Evolutionary conservation across 176 grass and related monocot species (phyloP), one percentile per base, ranked within the genome.

Genomic region (Phoenix roebelenii): DNA sequence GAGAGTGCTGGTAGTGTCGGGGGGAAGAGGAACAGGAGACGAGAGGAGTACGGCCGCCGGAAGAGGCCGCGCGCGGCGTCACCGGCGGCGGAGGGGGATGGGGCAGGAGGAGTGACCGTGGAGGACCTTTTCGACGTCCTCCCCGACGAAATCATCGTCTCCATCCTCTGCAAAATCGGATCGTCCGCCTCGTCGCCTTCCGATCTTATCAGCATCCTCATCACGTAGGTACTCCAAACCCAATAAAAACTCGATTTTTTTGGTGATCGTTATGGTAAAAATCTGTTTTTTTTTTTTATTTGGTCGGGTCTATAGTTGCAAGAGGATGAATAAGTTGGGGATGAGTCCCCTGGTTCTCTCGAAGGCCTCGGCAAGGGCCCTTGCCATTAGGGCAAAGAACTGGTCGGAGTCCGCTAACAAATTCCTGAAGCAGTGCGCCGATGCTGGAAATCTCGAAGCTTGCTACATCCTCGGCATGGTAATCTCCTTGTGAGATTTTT

Each of bases 401-500:
- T 93, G 83, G 83, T 84, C 89, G 23, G 66, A 87, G 10, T 32
- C 54, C 2, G 66, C 89, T 18, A 77, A 87, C 64, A n/a, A 23
- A 39, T 87, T 93, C 74, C 55, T 93, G 59, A 52, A 50, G 57
- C 66, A 74, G 19, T 87, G 88, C 59, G 83, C 76, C 19, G 77
- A 74, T 59, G 70, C 80, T 16, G 88, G 88, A 39, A 87, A 80
- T 65, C 16, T 79, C 60, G 79, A 93, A 70, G 76, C 88, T 49
- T 87, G 70, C 60, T 93, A 87, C 66, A 51, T 84, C 52, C 88
- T 93, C 30, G 88, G 88, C 62, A 93, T 93, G 88, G 88, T 93
- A 70, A 65, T 18, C 5, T 9, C 48, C 26, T 18, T 9, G 24
- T 51, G 3, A 0, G 35, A 16, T 54, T 29, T 53, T 25, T 15